A percentile compares a stretch with the other conserved stretches of the same genome.
Evolutionary conservation across 176 grass and related monocot species (phyloP).

Genomic region (Saccharum spontaneum): DNA sequence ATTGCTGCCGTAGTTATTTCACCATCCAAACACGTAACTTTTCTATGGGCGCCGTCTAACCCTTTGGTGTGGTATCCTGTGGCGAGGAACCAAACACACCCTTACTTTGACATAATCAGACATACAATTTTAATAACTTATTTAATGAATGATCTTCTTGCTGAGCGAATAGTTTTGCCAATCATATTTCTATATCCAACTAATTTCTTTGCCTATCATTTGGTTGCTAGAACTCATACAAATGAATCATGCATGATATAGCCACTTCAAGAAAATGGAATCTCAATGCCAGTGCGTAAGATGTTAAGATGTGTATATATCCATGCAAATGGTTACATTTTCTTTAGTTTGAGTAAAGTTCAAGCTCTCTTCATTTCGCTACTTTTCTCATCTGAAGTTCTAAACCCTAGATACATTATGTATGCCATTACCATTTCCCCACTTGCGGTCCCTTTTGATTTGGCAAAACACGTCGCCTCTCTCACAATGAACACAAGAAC

Average conservation of each 20-base stretch:
- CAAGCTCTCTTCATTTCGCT: neutral
- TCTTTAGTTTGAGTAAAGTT: neutral
- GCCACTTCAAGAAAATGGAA: neutral
- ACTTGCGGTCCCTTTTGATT: neutral
- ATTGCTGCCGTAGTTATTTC: too few relatives aligned
- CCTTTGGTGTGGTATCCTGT: too few relatives aligned
- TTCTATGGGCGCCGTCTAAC: too few relatives aligned
- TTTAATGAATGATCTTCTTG: neutral
- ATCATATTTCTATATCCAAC: neutral
- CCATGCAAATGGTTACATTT: neutral
- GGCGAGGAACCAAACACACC: too few relatives aligned
- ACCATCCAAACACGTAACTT: too few relatives aligned
- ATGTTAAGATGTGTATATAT: too few relatives aligned
- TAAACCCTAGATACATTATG: neutral
- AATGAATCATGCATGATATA: neutral
- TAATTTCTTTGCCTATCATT: neutral
- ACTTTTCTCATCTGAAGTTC: neutral
- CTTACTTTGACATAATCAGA: neutral
- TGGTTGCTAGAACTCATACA: neutral
- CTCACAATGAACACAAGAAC: neutral
- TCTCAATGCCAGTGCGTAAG: neutral
- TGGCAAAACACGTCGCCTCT: neutral
- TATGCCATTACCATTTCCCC: too few relatives aligned
- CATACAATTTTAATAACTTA: neutral
- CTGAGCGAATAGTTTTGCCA: neutral